Base-by-base conservation (phyloP, 2,329 filamentous ascomycete genomes). In the Talaromyces sp. region DNA sequence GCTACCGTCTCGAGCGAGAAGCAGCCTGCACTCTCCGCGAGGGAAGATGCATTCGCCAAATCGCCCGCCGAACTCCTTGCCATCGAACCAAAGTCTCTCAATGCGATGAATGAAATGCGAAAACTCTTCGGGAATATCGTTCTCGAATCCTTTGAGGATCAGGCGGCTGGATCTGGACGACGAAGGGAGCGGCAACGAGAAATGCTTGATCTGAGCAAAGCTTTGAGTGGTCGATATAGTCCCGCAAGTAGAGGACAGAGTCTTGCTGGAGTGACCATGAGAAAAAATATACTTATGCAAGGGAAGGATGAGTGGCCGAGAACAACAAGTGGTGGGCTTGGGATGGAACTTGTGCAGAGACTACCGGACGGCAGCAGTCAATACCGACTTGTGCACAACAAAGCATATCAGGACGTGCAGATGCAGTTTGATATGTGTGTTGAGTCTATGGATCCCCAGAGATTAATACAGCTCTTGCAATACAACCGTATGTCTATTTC, bases 51-150 rank as follows among this genome's bases (percentile, higher is more conserved):
- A 9, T 78, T 76, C 61, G 68, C 75, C 8, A 77, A 73, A 65
- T 72, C 70, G 58, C 82, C 81, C 67, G 85, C 75, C 77, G 79
- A 82, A 22, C 76, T 90, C 13, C 79, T 91, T 0, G 79, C 83
- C 2, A 80, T 91, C 60, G 88, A 90, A 70, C 86, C 89, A 0
- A 86, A 90, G 69, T 87, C 93, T 70, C 85, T 99, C 11, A 93
- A 94, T 74, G 91, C 91, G 8, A 84, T 89, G 41, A 96, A 97
- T 72, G 95, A 99, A 80, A 97, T 99, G 92, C 89, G 87, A 65
- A 86, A 84, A 68, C 79, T 92, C 0, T 92, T 91, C 74, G 89
- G 89, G 4, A 85, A 84, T 67, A 84, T 87, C 31, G 87, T 87
- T 24, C 72, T 89, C 11, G 86, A 89, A 70, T 81, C 79, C 35